phyloP scores from a whole-genome alignment of 208 protist genomes.

The Naegleria gruberi region DNA sequence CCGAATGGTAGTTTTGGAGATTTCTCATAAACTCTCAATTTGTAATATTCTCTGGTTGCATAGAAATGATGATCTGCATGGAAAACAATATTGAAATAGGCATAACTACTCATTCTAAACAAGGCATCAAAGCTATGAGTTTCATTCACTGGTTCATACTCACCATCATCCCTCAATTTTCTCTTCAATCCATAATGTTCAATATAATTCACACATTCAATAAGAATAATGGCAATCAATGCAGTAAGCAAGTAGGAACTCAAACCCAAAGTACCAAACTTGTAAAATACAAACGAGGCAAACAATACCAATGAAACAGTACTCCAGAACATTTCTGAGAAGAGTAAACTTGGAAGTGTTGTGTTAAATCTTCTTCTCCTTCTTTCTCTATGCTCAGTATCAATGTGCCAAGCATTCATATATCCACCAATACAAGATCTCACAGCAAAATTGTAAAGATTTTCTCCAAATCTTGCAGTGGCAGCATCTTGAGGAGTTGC shows the following conservation, averaged over 20 bases:
- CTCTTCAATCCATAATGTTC: constrained; percentile 38
- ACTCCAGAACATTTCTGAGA: not conserved
- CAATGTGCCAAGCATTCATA: constrained; percentile 28
- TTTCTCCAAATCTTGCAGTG: constrained; percentile 31
- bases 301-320: not conserved
- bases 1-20: constrained; percentile 31
- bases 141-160: constrained; percentile 26
- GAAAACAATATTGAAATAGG: constrained; percentile 35
- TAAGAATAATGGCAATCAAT: constrained; percentile 26
- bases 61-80: constrained; percentile 37
- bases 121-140: constrained; percentile 34
- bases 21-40: not conserved
- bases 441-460: constrained; percentile 25
- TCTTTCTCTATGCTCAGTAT: constrained; percentile 12
- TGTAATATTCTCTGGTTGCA: constrained; percentile 17
- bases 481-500: constrained; percentile 32
- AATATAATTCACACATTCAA: constrained; percentile 39
- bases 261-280: not conserved
- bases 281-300: not conserved
- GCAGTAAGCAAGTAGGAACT: not conserved
- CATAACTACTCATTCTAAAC: constrained; percentile 28
- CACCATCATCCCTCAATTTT: not conserved
- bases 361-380: not conserved
- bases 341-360: not conserved
- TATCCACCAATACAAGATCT: constrained; percentile 10